These are phyloP conservation scores for Haematococcus sp. DNA, from an alignment of 139 green algal genomes.

Conservation along the genomic window DNA sequence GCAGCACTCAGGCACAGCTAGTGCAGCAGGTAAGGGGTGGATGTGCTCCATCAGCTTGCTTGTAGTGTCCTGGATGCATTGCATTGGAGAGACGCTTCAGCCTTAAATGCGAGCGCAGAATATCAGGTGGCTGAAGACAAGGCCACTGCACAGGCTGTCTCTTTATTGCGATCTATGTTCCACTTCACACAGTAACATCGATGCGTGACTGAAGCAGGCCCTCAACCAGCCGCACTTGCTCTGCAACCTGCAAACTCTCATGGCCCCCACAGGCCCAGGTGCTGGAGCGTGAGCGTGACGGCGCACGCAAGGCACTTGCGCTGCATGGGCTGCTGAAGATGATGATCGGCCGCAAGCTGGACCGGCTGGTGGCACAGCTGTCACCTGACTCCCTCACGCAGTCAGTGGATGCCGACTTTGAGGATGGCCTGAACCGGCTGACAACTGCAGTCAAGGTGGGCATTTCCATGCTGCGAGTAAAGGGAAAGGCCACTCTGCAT, in stretches of 20 bases:
- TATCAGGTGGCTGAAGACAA: no score
- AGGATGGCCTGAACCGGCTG: slow-evolving; percentile 5
- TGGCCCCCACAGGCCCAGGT: neutral
- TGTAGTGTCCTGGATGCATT: neutral
- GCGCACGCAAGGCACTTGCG: slow-evolving; percentile 25
- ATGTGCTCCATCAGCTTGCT: neutral
- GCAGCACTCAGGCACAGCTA: slow-evolving; percentile 17
- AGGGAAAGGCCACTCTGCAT: no score
- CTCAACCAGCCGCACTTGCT: no score
- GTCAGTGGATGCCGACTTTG: slow-evolving; percentile 5
- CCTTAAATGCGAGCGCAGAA: no score
- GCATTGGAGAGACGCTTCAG: no score
- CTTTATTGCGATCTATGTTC: no score
- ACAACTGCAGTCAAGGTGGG: slow-evolving; percentile 9
- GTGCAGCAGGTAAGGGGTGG: slow-evolving; percentile 15
- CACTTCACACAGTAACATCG: no score
- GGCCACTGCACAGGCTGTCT: no score
- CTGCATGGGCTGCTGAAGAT: slow-evolving; percentile 30
- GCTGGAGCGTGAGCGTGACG: slow-evolving; percentile 21
- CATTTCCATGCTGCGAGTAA: neutral
- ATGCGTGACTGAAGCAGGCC: no score
- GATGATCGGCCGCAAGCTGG: slow-evolving; percentile 31
- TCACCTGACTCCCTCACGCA: slow-evolving; percentile 9
- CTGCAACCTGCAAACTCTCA: no score
- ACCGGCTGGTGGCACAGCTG: slow-evolving; percentile 14